Conservation (phyloP, 805 yeast genomes). For the Candida chilensis region DNA sequence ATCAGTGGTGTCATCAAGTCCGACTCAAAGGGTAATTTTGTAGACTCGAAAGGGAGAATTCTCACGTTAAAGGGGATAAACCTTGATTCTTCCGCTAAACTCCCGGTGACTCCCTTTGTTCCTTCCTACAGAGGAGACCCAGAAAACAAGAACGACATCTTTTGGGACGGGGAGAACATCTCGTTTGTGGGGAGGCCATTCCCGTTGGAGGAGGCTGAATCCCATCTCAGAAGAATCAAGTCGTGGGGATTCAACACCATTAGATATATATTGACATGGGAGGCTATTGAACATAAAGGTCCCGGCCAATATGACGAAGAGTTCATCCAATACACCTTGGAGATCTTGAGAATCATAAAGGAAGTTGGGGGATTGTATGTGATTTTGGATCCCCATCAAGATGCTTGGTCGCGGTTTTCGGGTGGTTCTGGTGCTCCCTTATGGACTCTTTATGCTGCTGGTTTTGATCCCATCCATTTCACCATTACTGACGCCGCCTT, state of each 20-base stretch:
- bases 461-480: conserved; percentile 72
- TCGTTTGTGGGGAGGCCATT: conserved; percentile 83
- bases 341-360: conserved; percentile 48
- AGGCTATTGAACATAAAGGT: conserved; percentile 82
- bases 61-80: conserved; percentile 73
- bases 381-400: conserved; percentile 86
- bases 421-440: conserved; percentile 95
- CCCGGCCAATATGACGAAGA: conserved; percentile 79
- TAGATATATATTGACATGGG: conserved; percentile 81
- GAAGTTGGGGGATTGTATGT: conserved; percentile 68
- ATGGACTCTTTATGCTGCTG: conserved; percentile 90
- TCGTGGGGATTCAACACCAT: conserved; percentile 77
- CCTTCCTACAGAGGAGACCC: conserved; percentile 25
- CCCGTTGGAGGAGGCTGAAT: conserved; percentile 61
- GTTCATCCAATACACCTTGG: conserved; percentile 60
- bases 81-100: conserved; percentile 64
- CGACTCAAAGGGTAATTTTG: conserved; percentile 48
- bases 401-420: conserved; percentile 81
- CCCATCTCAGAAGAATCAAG: conserved; percentile 62
- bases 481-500: conserved; percentile 70
- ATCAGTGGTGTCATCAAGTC: conserved; percentile 6
- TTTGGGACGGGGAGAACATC: conserved; percentile 64
- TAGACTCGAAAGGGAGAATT: conserved; percentile 46
- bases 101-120: conserved; percentile 52
- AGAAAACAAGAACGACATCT: conserved; percentile 27